These are phyloP conservation scores for Arthrobotrys megalospora DNA, from an alignment of 2,329 filamentous ascomycete genomes.

Conservation along the genomic window DNA sequence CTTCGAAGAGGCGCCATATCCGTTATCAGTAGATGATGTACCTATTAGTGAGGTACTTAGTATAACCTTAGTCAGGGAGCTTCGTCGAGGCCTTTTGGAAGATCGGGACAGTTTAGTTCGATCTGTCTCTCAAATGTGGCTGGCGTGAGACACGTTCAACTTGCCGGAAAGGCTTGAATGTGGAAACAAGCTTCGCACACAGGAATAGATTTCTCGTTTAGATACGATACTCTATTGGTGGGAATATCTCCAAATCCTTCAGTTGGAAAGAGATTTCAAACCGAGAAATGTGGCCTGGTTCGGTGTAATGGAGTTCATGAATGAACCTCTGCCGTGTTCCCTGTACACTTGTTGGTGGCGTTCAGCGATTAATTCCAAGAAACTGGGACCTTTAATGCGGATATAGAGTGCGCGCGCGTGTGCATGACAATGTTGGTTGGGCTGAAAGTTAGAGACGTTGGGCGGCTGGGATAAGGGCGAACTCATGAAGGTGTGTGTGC, in stretches of 20 bases:
- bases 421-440: conserved; percentile 26
- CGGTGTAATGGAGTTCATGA: conserved; percentile 29
- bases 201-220: conserved; percentile 57
- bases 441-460: conserved; percentile 37
- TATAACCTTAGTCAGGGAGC: not conserved
- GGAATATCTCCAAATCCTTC: conserved; percentile 23
- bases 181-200: conserved; percentile 52
- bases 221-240: conserved; percentile 46
- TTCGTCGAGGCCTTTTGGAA: conserved; percentile 11
- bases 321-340: not conserved
- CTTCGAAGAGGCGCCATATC: conserved; percentile 89
- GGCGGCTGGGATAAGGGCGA: conserved; percentile 19
- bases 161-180: conserved; percentile 27
- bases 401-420: conserved; percentile 43
- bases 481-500: conserved; percentile 30
- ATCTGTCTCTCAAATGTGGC: conserved; percentile 30
- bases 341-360: conserved; percentile 43
- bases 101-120: conserved; percentile 12
- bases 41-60: not conserved
- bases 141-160: conserved; percentile 39
- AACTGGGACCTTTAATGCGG: conserved; percentile 33
- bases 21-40: not conserved
- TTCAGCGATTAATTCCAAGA: conserved; percentile 45
- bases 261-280: conserved; percentile 29
- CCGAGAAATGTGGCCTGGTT: conserved; percentile 16